phyloP scores from a whole-genome alignment of 1,139 yeast genomes.

The Yamadazyma mexicana region DNA sequence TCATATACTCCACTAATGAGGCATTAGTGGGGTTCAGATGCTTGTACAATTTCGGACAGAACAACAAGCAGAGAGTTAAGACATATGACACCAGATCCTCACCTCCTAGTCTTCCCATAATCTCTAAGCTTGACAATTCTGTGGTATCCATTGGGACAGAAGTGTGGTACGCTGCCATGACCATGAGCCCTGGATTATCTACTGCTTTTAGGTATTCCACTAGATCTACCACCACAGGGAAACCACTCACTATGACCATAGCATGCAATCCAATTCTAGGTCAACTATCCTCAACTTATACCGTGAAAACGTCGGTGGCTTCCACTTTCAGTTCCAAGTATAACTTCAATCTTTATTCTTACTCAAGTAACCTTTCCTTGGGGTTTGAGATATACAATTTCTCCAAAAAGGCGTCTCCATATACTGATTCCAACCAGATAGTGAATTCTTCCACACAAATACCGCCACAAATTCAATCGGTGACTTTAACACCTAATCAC shows the following conservation, averaged over 20 bases:
- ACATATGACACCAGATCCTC: background rate
- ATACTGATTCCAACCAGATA: constrained; percentile 5
- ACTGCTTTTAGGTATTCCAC: constrained; percentile 85
- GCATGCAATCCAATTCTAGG: constrained; percentile 91
- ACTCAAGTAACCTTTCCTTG: constrained; percentile 79
- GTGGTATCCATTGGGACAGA: constrained; percentile 80
- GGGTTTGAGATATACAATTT: constrained; percentile 82
- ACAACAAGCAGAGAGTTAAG: constrained; percentile 12
- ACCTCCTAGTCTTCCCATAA: constrained; percentile 18
- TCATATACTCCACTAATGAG: constrained; percentile 85
- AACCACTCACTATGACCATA: constrained; percentile 85
- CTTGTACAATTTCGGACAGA: constrained; percentile 65
- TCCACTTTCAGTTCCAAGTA: constrained; percentile 83
- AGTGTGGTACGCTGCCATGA: constrained; percentile 81
- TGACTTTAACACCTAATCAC: constrained; percentile 7
- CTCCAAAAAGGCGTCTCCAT: constrained; percentile 19
- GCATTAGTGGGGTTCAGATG: constrained; percentile 82
- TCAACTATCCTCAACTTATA: constrained; percentile 83
- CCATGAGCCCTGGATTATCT: constrained; percentile 84
- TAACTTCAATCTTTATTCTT: constrained; percentile 88
- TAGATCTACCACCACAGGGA: constrained; percentile 80
- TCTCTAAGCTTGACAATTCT: constrained; percentile 46
- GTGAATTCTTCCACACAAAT: constrained; percentile 4
- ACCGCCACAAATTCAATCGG: constrained; percentile 4
- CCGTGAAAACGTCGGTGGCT: constrained; percentile 75